Percentiles rank a stretch among this genome's conserved stretches.
phyloP scores from a whole-genome alignment of 371 early-diverging fungal genomes.

The Saksenaea vasiformis region DNA sequence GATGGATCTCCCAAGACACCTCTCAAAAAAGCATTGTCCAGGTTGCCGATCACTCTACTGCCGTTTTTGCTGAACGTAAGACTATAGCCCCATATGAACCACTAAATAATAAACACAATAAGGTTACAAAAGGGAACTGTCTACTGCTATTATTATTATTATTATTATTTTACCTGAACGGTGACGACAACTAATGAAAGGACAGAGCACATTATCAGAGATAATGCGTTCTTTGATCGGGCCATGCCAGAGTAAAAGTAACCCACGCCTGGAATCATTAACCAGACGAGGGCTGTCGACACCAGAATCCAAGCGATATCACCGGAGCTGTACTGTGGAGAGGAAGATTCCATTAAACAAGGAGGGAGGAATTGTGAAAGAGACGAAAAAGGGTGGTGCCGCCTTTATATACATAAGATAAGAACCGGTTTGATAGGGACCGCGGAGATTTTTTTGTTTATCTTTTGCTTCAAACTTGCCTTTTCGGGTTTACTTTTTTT shows the following conservation, averaged over 20 bases:
- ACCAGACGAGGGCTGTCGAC: constrained; percentile 77
- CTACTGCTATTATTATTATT: too few species aligned
- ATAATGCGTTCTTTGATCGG: constrained; percentile 78
- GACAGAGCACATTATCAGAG: constrained; percentile 69
- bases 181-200: constrained; percentile 71
- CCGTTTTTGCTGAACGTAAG: constrained; percentile 79
- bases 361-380: not conserved
- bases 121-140: too few species aligned
- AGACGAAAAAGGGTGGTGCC: not conserved
- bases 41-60: constrained; percentile 76
- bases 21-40: constrained; percentile 71
- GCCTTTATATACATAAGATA: not conserved
- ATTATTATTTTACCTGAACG: constrained; percentile 34
- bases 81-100: constrained; percentile 89
- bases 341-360: not conserved
- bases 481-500: not conserved
- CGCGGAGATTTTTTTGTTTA: not conserved
- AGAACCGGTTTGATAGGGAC: constrained; percentile 5
- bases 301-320: constrained; percentile 73
- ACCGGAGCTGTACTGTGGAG: constrained; percentile 40
- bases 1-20: constrained; percentile 59
- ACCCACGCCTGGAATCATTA: constrained; percentile 87
- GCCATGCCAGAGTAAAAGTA: constrained; percentile 94
- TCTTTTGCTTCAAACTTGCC: constrained; percentile 1
- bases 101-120: constrained; percentile 40